These are phyloP conservation scores for Mycena galopus DNA, from an alignment of 768 basidiomycete genomes.

Conservation along the genomic window DNA sequence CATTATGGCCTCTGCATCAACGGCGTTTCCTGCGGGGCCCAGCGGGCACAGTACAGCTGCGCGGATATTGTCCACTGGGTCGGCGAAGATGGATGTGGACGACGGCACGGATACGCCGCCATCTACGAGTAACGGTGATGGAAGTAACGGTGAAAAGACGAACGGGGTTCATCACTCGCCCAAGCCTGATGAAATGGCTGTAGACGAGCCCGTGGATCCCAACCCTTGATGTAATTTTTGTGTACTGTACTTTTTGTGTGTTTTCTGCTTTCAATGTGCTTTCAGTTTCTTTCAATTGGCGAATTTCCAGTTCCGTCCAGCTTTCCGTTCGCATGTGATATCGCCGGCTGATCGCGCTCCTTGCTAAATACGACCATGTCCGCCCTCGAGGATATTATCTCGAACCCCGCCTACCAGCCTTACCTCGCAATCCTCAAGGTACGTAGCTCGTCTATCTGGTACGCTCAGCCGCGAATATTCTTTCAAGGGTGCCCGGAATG, in stretches of 20 bases:
- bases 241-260: constrained; percentile 7
- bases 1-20: constrained; percentile 74
- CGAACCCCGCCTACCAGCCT: constrained; percentile 87
- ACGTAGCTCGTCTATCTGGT: neutral
- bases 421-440: constrained; percentile 90
- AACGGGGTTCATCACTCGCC: constrained; percentile 27
- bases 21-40: constrained; percentile 81
- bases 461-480: neutral
- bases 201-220: constrained; percentile 35
- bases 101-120: constrained; percentile 49
- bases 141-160: constrained; percentile 25
- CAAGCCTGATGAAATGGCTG: constrained; percentile 38
- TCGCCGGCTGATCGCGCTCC: neutral
- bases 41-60: constrained; percentile 75
- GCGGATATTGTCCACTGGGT: constrained; percentile 55
- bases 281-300: neutral
- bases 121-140: constrained; percentile 46
- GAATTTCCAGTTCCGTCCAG: too few relatives aligned
- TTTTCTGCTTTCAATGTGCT: constrained; percentile 25
- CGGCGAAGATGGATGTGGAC: constrained; percentile 55
- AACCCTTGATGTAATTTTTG: constrained; percentile 26
- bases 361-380: neutral
- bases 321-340: neutral
- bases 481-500: constrained; percentile 85
- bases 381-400: constrained; percentile 51